Conservation (phyloP, 352 stramenopile genomes). For the Globisporangium irregulare region DNA sequence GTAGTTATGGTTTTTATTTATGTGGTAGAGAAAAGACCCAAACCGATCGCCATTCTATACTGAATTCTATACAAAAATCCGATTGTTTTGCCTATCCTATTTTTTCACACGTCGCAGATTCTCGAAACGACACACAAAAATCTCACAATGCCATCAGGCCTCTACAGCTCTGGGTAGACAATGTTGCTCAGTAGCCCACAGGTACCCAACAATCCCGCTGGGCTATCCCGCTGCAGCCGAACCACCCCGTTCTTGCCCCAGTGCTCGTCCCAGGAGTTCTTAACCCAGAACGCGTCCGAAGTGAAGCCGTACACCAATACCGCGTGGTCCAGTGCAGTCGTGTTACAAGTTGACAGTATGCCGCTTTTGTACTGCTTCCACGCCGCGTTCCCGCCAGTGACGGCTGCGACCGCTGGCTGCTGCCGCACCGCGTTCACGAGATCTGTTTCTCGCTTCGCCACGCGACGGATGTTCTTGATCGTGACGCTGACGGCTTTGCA, state of each 20-base stretch:
- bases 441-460: slow-evolving; percentile 56
- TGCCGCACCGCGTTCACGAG: slow-evolving; percentile 85
- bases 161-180: not conserved
- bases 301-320: slow-evolving; percentile 95
- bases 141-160: too few relatives aligned
- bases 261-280: slow-evolving; percentile 94
- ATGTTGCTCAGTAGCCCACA: not conserved
- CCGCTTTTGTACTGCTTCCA: slow-evolving; percentile 96
- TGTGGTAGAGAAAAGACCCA: too few relatives aligned
- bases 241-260: slow-evolving; percentile 95
- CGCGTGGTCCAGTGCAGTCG: slow-evolving; percentile 93
- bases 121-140: not conserved
- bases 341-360: slow-evolving; percentile 75
- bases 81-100: not conserved
- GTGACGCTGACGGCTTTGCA: slow-evolving; percentile 22
- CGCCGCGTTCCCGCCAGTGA: slow-evolving; percentile 89
- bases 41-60: too few relatives aligned
- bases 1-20: not conserved
- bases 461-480: slow-evolving; percentile 32
- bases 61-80: too few relatives aligned
- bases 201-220: not conserved
- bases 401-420: slow-evolving; percentile 91
- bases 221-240: slow-evolving; percentile 37
- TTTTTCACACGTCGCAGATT: slow-evolving; percentile 2
- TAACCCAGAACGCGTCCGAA: slow-evolving; percentile 88